Evolutionary conservation across 495 filamentous ascomycete genomes (phyloP), one percentile per base, ranked within the genome.

Genomic region (Trichoderma virens): DNA sequence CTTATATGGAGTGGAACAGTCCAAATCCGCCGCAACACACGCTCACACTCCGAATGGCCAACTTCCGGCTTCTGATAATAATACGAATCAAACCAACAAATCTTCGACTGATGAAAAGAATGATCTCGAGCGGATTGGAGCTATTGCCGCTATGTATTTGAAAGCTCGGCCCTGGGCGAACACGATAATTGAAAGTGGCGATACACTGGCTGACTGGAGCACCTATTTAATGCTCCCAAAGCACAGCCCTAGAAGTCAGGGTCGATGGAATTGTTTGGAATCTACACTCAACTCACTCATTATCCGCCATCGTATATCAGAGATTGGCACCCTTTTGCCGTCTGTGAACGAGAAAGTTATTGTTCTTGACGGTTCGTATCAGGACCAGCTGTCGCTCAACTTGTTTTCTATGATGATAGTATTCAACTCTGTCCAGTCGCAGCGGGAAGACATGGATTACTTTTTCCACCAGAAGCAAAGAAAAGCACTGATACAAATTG

Each of bases 341-440:
- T 79, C 82, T 0, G 79, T 97, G 16, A 73, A 85, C 39, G 89
- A 96, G 69, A 85, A 83, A 32, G 76, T 89, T 11, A 83, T 93
- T 5, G 82, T 88, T 64, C 80, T 98, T 16, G 85, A 92, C 66
- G 91, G 91, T 1, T 91, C 86, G 4, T 90, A 88, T 67, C 90
- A 92, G 67, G 93, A 98, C 74, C 89, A 85, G 66, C 70, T 97
- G 14, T 90, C 86, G 2, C 82, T 93, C 30, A 98, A 97, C 69
- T 76, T 94, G 2, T 96, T 98, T 70, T 83, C 89, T 2, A 86
- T 91, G 66, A 84, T 86, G 68, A 81, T 97, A 31, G 86, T 88
- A 16, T 85, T 90, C 62, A 98, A 98, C 71, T 86, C 92, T 1
- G 86, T 98, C 7, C 93, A 92, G n/a, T 95, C 91, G 4, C 90